Conservation (phyloP, 1,139 yeast genomes). For the Entelexis sorbosivorans region DNA sequence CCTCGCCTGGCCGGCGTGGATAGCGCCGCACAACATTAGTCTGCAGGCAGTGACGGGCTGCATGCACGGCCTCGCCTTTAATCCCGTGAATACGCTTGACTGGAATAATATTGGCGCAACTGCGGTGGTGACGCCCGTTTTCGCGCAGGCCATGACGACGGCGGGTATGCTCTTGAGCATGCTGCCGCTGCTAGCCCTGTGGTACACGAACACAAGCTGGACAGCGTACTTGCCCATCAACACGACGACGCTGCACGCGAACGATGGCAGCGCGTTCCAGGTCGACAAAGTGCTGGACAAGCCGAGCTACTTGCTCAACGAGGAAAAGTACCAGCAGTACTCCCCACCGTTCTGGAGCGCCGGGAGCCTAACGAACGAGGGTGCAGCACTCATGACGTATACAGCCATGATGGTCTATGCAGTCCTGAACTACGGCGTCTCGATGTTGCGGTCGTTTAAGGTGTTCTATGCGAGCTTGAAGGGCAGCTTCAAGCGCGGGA, state of each 20-base stretch:
- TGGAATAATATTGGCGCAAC: conserved; percentile 39
- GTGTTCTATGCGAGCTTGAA: conserved; percentile 11
- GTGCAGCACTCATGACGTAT: conserved; percentile 47
- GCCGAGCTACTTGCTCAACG: conserved; percentile 33
- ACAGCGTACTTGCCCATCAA: conserved; percentile 47
- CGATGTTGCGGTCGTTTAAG: conserved; percentile 10
- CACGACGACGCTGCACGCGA: conserved; percentile 39
- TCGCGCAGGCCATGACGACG: conserved; percentile 35
- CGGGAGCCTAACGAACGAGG: conserved; percentile 44
- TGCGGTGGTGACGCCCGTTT: conserved; percentile 38
- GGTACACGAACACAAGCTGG: conserved; percentile 43
- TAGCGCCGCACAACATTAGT: conserved; percentile 43
- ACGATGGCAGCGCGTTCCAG: conserved; percentile 38
- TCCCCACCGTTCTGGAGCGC: conserved; percentile 52
- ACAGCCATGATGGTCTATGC: conserved; percentile 46
- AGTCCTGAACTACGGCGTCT: conserved; percentile 18
- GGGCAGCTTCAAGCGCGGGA: conserved; percentile 21
- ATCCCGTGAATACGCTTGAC: conserved; percentile 43
- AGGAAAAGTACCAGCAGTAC: conserved; percentile 28
- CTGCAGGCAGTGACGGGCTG: conserved; percentile 48
- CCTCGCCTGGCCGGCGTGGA: conserved; percentile 60
- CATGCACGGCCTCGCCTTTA: conserved; percentile 43
- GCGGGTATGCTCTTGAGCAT: conserved; percentile 39
- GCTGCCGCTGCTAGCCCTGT: conserved; percentile 37
- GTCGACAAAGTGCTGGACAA: conserved; percentile 36